phyloP scores from a whole-genome alignment of 1,284 basidiomycete species.

The Cutaneotrichosporon sp. region DNA sequence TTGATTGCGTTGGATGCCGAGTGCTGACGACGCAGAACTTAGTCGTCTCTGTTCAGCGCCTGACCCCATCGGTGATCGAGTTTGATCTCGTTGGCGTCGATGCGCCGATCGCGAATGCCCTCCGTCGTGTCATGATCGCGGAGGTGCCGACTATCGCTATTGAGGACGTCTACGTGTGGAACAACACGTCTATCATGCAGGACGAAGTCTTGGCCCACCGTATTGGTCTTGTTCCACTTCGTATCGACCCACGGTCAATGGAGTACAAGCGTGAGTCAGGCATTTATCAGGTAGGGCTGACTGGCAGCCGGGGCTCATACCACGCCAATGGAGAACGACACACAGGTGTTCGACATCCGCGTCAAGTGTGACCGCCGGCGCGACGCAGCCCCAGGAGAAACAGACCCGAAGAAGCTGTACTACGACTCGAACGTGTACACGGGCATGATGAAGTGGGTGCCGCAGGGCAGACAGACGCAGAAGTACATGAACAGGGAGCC shows the following conservation, averaged over 20 bases:
- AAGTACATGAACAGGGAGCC: constrained; percentile 43
- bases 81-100: constrained; percentile 96
- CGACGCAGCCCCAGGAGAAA: constrained; percentile 55
- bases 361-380: constrained; percentile 64
- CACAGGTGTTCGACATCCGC: constrained; percentile 79
- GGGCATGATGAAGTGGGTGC: constrained; percentile 71
- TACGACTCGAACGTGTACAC: constrained; percentile 65
- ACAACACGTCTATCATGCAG: constrained; percentile 91
- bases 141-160: constrained; percentile 95
- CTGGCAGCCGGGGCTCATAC: constrained; percentile 51
- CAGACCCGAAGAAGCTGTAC: constrained; percentile 63
- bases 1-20: too few relatives aligned
- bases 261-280: constrained; percentile 46
- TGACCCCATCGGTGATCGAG: constrained; percentile 78
- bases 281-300: neutral
- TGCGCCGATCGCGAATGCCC: constrained; percentile 91
- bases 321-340: constrained; percentile 75
- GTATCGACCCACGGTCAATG: constrained; percentile 68
- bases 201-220: constrained; percentile 92
- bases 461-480: constrained; percentile 74
- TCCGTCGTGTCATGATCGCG: constrained; percentile 85
- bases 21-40: constrained; percentile 57
- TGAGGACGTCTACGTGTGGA: constrained; percentile 88
- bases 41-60: constrained; percentile 64
- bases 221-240: constrained; percentile 82